Percentiles rank a stretch among this genome's conserved stretches.
Conservation (phyloP, 495 filamentous ascomycete genomes). For the Aspergillus diversus region DNA sequence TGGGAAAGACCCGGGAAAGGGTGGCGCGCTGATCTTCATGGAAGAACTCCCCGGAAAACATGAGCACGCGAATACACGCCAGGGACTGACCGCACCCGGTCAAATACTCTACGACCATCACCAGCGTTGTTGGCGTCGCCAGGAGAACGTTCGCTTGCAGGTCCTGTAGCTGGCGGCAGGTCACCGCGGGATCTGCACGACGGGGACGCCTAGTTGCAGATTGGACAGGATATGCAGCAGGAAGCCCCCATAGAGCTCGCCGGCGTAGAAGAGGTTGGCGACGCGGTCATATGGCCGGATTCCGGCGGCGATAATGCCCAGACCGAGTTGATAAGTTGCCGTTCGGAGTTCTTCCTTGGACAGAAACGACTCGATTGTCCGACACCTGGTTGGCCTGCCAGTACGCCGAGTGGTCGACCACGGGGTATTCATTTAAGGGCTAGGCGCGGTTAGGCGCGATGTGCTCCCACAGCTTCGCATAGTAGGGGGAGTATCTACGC, state of each 20-base stretch:
- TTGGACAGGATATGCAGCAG: neutral
- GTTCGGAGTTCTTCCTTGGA: neutral
- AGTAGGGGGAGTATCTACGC: neutral
- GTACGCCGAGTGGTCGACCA: neutral
- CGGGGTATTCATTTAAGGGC: neutral
- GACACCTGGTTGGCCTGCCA: neutral
- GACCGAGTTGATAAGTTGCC: neutral
- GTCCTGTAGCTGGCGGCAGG: neutral
- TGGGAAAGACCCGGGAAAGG: neutral
- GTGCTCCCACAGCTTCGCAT: neutral
- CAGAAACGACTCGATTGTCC: neutral
- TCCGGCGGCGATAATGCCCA: neutral
- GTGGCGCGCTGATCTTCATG: neutral
- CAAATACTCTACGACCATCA: neutral
- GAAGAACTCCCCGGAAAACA: neutral
- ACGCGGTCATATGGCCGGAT: neutral
- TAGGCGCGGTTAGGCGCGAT: neutral
- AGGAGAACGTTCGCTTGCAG: neutral
- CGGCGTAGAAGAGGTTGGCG: neutral
- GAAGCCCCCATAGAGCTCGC: neutral
- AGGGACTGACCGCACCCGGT: neutral
- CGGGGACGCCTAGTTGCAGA: neutral
- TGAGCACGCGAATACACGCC: neutral
- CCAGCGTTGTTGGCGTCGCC: neutral
- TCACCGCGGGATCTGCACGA: neutral